phyloP scores from a whole-genome alignment of 2,329 filamentous ascomycete genomes.

The Alternaria gaisen region DNA sequence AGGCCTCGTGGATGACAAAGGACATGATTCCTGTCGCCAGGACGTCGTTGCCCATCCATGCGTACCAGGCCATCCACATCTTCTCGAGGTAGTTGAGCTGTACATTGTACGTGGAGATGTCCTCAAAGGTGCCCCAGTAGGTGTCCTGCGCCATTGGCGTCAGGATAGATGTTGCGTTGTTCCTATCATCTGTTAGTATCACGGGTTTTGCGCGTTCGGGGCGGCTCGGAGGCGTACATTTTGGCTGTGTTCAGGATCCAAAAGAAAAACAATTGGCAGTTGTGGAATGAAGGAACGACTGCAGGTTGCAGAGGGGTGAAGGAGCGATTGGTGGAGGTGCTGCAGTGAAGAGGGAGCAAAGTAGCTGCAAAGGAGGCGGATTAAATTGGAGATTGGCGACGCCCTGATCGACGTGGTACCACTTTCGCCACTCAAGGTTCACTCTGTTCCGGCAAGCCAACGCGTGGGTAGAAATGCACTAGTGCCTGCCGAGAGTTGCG shows the following conservation, averaged over 20 bases:
- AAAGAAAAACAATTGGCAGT: conserved; percentile 18
- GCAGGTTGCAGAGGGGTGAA: conserved; percentile 20
- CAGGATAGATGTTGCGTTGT: conserved; percentile 48
- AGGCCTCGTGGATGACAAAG: conserved; percentile 89
- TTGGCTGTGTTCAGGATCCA: conserved; percentile 25
- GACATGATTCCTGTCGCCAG: conserved; percentile 98
- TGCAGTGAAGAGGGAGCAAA: conserved; percentile 28
- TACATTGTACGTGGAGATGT: conserved; percentile 77
- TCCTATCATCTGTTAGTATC: conserved; percentile 43
- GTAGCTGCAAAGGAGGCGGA: conserved; percentile 37
- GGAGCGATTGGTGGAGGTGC: conserved; percentile 21
- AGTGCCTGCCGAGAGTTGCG: conserved; percentile 24
- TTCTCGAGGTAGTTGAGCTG: conserved; percentile 86
- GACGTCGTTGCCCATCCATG: conserved; percentile 97
- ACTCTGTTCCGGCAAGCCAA: conserved; percentile 26
- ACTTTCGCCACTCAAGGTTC: conserved; percentile 39
- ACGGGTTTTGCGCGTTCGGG: conserved; percentile 16
- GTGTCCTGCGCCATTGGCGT: conserved; percentile 59
- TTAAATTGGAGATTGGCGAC: conserved; percentile 41
- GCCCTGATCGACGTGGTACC: conserved; percentile 36
- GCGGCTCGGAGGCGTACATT: conserved; percentile 32
- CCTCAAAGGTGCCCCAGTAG: conserved; percentile 72
- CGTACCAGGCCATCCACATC: conserved; percentile 95
- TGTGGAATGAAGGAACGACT: conserved; percentile 23
- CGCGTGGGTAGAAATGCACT: conserved; percentile 17